A percentile compares a stretch with the other conserved stretches of the same genome.
Conservation (phyloP, 805 yeast genomes). For the Kockiozyma suomiensis region DNA sequence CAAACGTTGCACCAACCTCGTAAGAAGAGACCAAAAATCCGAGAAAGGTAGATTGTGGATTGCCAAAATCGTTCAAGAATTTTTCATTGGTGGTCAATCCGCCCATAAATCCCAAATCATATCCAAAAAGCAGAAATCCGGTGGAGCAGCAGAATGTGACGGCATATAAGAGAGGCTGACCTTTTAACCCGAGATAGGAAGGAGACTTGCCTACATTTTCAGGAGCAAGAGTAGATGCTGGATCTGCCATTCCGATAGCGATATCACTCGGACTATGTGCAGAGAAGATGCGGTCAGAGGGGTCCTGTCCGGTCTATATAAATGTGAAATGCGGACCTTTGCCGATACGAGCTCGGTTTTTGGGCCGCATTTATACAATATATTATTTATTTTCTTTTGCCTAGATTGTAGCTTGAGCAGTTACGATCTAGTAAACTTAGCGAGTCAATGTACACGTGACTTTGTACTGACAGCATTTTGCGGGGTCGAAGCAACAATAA, state of each 20-base stretch:
- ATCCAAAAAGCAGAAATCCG: slow-evolving; percentile 57
- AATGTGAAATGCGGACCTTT: too few species aligned
- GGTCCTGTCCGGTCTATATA: too few species aligned
- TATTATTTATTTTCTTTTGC: too few species aligned
- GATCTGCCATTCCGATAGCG: not conserved
- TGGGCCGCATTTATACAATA: too few species aligned
- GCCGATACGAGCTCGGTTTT: too few species aligned
- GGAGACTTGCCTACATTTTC: slow-evolving; percentile 5
- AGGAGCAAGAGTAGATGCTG: not conserved
- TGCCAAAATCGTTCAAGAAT: slow-evolving; percentile 39
- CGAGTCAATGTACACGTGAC: too few species aligned
- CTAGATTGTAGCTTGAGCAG: too few species aligned
- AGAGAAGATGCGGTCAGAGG: too few species aligned
- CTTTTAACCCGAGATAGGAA: slow-evolving; percentile 15
- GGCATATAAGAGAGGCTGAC: slow-evolving; percentile 23
- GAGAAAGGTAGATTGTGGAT: slow-evolving; percentile 37
- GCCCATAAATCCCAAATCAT: slow-evolving; percentile 78
- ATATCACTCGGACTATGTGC: too few species aligned
- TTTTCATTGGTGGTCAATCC: slow-evolving; percentile 65
- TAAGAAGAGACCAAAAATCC: slow-evolving; percentile 47
- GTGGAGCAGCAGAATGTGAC: slow-evolving; percentile 24
- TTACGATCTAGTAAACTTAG: too few species aligned
- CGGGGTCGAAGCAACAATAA: too few species aligned
- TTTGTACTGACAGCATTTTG: too few species aligned
- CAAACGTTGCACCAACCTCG: slow-evolving; percentile 71